These are phyloP conservation scores for Penicillium arizonense DNA, from an alignment of 495 filamentous ascomycete genomes.

Conservation along the genomic window DNA sequence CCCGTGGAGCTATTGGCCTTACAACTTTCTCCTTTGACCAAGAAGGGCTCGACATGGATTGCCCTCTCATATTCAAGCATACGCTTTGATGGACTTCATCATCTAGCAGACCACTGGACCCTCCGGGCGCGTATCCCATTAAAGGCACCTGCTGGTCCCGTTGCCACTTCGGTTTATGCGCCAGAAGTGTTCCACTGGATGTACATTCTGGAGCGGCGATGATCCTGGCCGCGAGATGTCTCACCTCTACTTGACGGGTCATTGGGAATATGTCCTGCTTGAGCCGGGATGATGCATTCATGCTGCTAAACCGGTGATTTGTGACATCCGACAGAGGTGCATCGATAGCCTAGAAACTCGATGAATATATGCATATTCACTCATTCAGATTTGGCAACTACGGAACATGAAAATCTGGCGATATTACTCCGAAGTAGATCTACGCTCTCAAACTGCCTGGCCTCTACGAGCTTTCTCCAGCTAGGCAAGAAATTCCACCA, in stretches of 20 bases:
- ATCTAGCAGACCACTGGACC: conserved; percentile 29
- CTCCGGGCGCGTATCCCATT: conserved; percentile 33
- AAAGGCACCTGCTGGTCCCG: conserved; percentile 37
- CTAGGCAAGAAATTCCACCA: no score
- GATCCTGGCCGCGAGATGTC: background rate
- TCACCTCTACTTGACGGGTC: background rate
- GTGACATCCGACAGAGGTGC: no score
- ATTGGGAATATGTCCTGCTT: no score
- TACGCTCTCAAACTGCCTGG: no score
- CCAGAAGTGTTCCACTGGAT: conserved; percentile 44
- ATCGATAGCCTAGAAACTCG: no score
- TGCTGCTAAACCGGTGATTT: no score
- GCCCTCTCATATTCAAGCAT: conserved; percentile 38
- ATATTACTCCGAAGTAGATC: no score
- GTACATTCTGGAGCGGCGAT: conserved; percentile 37
- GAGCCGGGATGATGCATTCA: no score
- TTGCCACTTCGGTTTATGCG: conserved; percentile 28
- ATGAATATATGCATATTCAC: no score
- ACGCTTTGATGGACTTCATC: conserved; percentile 31
- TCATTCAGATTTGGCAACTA: no score
- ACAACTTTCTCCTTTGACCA: conserved; percentile 35
- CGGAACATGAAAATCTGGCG: no score
- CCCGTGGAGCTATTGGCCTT: conserved; percentile 40
- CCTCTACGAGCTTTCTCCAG: no score
- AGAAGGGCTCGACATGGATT: conserved; percentile 32